Conservation (phyloP, 2,329 filamentous ascomycete genomes). For the Ophiocordyceps camponoti-leonardi region DNA sequence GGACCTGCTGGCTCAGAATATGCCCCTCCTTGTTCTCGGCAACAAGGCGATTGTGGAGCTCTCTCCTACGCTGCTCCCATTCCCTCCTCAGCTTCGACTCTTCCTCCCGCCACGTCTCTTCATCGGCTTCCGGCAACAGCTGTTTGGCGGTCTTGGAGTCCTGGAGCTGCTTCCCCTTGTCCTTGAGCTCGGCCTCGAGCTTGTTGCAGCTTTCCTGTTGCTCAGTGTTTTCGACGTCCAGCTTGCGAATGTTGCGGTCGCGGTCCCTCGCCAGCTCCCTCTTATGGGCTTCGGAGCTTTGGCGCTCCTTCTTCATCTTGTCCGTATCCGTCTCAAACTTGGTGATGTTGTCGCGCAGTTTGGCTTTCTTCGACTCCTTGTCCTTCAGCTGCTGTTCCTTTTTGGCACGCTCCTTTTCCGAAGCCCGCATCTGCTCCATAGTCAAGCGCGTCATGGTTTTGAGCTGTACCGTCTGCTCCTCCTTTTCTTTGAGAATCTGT, state of each 20-base stretch:
- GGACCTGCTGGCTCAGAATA: conserved; percentile 27
- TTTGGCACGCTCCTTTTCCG: conserved; percentile 62
- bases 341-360: conserved; percentile 50
- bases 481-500: conserved; percentile 69
- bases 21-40: conserved; percentile 28
- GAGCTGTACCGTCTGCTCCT: conserved; percentile 72
- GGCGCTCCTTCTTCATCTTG: conserved; percentile 38
- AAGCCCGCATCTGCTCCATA: conserved; percentile 64
- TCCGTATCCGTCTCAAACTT: conserved; percentile 50
- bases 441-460: conserved; percentile 65
- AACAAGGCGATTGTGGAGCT: conserved; percentile 31
- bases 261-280: conserved; percentile 31
- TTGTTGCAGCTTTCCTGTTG: conserved; percentile 47
- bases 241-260: conserved; percentile 30
- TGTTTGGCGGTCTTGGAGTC: conserved; percentile 55
- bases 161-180: conserved; percentile 50
- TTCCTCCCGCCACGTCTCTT: conserved; percentile 35
- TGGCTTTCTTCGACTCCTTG: conserved; percentile 50
- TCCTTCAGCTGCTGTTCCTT: conserved; percentile 57
- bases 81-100: conserved; percentile 34
- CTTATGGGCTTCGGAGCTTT: conserved; percentile 36
- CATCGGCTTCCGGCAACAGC: conserved; percentile 42
- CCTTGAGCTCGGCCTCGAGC: conserved; percentile 56
- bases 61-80: conserved; percentile 35
- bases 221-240: conserved; percentile 36